Base-by-base conservation (phyloP, 2,329 filamentous ascomycete species). In the Sarocladium oryzae region DNA sequence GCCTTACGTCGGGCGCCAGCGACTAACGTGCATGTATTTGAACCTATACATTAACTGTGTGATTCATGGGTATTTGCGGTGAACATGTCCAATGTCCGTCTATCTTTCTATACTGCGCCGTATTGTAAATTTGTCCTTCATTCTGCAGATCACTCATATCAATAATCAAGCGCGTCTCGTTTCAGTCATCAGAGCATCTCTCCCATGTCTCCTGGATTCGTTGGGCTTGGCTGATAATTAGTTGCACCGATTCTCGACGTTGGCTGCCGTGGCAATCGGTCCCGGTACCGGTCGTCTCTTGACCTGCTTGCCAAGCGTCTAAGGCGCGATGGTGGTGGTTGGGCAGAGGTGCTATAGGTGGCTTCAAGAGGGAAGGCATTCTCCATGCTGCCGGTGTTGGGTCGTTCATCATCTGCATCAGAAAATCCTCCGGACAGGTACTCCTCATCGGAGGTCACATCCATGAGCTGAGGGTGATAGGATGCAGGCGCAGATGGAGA, bases 361-460 rank as follows among this genome's bases (percentile, higher is more conserved):
- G 73, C 81, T 57, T 84, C 81, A 21, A 79, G 66, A 53, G 77
- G 77, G 63, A 81, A 82, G 0, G 75, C 77, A 16, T 70, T 66
- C 36, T 76, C 73, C 11, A 65, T 64, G 18, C 68, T 61, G 18
- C 63, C 66, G 18, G 64, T 66, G 36, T 62, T 67, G 3, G 68
- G 68, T 60, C 75, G 56, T 65, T 83, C 72, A 58, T 83, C 72
- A 64, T 90, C 87, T 13, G 83, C 83, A 57, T 96, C 92, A 0
- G 89, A 95, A 58, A 92, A 85, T 0, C 86, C 77, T 49, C 87
- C 88, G 37, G 88, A 84, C 1, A 75, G 73, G 38, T 78, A 74
- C 57, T 96, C 90, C 52, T 95, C 89, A 53, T 95, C 86, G 0
- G 86, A 89, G 2, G 83, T 73, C 46, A 88, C 76, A 11, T 87